phyloP scores from a whole-genome alignment of 2,329 filamentous ascomycete species.

The Fusarium sterilihyphosum region DNA sequence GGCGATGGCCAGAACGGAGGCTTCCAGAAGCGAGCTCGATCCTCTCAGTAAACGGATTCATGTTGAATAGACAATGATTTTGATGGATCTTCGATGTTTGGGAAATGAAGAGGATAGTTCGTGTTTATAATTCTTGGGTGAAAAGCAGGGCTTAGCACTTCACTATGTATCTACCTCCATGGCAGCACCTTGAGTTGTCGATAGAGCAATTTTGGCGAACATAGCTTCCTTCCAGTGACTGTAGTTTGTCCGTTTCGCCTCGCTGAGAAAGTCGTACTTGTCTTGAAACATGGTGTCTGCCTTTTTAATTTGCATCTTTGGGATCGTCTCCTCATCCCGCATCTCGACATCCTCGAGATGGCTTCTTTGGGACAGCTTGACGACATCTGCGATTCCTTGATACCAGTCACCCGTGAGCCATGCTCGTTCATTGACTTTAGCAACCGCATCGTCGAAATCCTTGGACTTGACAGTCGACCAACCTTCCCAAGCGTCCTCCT shows the following conservation, averaged over 20 bases:
- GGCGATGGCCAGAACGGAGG: slow-evolving; percentile 9
- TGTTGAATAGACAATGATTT: slow-evolving; percentile 5
- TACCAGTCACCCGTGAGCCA: slow-evolving; percentile 75
- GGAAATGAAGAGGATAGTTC: slow-evolving; percentile 30
- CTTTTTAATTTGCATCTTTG: slow-evolving; percentile 57
- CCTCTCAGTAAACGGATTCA: slow-evolving; percentile 10
- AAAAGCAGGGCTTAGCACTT: slow-evolving; percentile 40
- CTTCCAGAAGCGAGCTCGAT: slow-evolving; percentile 24
- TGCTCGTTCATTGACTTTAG: slow-evolving; percentile 63
- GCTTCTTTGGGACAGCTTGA: slow-evolving; percentile 47
- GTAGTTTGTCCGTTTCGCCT: slow-evolving; percentile 69
- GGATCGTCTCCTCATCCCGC: slow-evolving; percentile 47
- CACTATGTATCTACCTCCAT: slow-evolving; percentile 51
- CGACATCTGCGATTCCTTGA: slow-evolving; percentile 65
- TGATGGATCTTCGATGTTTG: slow-evolving; percentile 12
- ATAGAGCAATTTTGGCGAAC: slow-evolving; percentile 64
- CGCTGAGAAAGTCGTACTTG: slow-evolving; percentile 75
- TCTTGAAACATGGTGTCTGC: slow-evolving; percentile 80
- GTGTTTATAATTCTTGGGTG: slow-evolving; percentile 37
- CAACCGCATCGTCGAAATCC: slow-evolving; percentile 71
- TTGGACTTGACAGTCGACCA: slow-evolving; percentile 60
- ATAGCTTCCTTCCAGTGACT: slow-evolving; percentile 71
- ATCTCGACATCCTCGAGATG: slow-evolving; percentile 49
- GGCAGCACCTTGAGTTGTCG: slow-evolving; percentile 38
- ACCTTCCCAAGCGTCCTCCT: slow-evolving; percentile 62